Conservation (phyloP, 257 asterid genomes). For the Nicotiana noctiflora region DNA sequence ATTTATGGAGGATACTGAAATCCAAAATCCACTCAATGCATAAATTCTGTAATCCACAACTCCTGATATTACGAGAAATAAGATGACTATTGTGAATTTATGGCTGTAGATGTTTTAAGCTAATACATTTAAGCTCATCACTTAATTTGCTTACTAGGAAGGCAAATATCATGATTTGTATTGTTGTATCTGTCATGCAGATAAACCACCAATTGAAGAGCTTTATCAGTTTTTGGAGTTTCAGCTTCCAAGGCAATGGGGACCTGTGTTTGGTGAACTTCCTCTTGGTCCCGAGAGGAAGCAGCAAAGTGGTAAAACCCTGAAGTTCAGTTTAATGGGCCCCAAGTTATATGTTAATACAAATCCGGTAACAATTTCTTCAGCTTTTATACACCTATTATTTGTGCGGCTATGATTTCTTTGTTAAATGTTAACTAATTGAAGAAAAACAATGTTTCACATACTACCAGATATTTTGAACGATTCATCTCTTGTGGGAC, state of each 20-base stretch:
- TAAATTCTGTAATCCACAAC: neutral
- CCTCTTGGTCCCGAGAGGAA: slow-evolving; percentile 92
- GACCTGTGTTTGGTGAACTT: slow-evolving; percentile 86
- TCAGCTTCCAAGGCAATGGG: slow-evolving; percentile 97
- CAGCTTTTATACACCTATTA: neutral
- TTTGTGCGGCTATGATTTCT: neutral
- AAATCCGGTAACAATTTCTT: slow-evolving; percentile 37
- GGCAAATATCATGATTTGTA: neutral
- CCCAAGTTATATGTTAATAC: slow-evolving; percentile 76
- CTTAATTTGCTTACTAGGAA: neutral
- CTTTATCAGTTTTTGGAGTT: slow-evolving; percentile 93
- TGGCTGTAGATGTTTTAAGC: neutral
- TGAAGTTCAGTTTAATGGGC: slow-evolving; percentile 91
- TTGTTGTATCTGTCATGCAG: slow-evolving; percentile 30
- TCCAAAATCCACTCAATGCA: neutral
- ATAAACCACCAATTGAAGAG: slow-evolving; percentile 94
- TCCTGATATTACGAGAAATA: neutral
- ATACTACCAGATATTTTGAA: no score
- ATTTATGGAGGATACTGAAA: neutral
- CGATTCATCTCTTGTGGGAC: no score
- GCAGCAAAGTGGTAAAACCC: slow-evolving; percentile 60
- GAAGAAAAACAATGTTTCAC: no score
- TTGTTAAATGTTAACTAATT: no score
- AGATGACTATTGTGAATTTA: neutral
- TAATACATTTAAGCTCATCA: neutral